Evolutionary conservation across 2,329 filamentous ascomycete species (phyloP).

Genomic region (Trematosphaeria pertusa): DNA sequence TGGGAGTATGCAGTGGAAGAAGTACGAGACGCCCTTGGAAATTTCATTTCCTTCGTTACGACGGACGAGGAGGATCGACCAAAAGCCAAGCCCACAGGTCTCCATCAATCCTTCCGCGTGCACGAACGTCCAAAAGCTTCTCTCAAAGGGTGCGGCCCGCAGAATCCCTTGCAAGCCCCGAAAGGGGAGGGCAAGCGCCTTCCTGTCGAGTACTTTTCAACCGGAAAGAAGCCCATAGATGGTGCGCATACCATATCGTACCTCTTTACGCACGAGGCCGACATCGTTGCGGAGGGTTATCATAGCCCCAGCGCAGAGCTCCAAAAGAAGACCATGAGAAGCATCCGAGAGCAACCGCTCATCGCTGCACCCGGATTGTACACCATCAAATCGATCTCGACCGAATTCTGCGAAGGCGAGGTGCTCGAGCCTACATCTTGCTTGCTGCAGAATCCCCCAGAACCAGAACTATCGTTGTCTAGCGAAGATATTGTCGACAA

Average conservation of each 20-base stretch:
- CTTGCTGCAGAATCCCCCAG: constrained; percentile 85
- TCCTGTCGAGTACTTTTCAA: constrained; percentile 73
- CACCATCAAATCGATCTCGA: constrained; percentile 79
- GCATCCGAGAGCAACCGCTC: constrained; percentile 66
- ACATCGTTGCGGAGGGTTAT: constrained; percentile 72
- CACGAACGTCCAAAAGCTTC: constrained; percentile 82
- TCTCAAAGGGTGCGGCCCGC: constrained; percentile 77
- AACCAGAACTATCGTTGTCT: constrained; percentile 77
- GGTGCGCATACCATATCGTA: constrained; percentile 78
- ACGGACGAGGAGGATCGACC: constrained; percentile 69
- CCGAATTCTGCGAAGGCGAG: constrained; percentile 83
- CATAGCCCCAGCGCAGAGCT: constrained; percentile 64
- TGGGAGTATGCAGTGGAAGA: constrained; percentile 94
- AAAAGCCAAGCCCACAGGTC: constrained; percentile 65
- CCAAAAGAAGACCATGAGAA: constrained; percentile 68
- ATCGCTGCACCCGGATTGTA: constrained; percentile 86
- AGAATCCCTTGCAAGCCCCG: constrained; percentile 82
- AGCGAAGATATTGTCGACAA: constrained; percentile 90
- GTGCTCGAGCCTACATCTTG: constrained; percentile 95
- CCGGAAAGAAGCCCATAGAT: constrained; percentile 64
- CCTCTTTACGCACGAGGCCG: constrained; percentile 78
- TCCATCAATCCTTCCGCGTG: constrained; percentile 81
- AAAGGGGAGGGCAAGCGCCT: constrained; percentile 73
- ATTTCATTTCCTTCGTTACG: constrained; percentile 76
- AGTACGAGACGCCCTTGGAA: constrained; percentile 89